These are phyloP conservation scores for Heimioporus punctisporus DNA, from an alignment of 1,284 basidiomycete species.

Conservation along the genomic window DNA sequence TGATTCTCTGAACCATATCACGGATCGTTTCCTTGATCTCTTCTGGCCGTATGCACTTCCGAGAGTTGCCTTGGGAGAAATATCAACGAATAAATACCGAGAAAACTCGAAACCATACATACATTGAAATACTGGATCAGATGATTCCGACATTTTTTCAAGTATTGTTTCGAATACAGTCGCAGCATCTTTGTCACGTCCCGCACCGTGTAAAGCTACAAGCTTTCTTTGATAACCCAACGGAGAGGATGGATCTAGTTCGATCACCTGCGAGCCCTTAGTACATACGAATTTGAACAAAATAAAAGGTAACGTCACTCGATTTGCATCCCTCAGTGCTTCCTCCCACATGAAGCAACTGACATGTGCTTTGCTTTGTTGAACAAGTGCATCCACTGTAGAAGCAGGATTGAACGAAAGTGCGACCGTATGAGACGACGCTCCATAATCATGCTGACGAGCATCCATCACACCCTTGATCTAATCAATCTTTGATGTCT, in stretches of 20 bases:
- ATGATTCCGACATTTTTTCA: background rate
- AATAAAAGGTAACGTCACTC: background rate
- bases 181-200: background rate
- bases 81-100: too few species aligned
- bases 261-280: background rate
- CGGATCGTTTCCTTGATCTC: too few species aligned
- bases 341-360: background rate
- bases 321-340: background rate
- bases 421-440: background rate
- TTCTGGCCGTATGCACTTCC: too few species aligned
- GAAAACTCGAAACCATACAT: too few species aligned
- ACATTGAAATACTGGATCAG: background rate
- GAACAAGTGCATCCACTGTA: background rate
- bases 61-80: too few species aligned
- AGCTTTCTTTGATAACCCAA: background rate
- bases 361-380: background rate
- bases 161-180: background rate
- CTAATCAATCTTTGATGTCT: too few species aligned
- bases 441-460: background rate
- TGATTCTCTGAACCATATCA: too few species aligned
- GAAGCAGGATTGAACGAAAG: background rate
- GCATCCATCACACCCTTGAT: background rate
- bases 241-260: background rate
- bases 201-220: background rate
- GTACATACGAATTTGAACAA: background rate